A percentile compares a stretch with the other conserved stretches of the same genome.
Conservation (phyloP, 1,284 basidiomycete species). For the Veloboletus limbatus region DNA sequence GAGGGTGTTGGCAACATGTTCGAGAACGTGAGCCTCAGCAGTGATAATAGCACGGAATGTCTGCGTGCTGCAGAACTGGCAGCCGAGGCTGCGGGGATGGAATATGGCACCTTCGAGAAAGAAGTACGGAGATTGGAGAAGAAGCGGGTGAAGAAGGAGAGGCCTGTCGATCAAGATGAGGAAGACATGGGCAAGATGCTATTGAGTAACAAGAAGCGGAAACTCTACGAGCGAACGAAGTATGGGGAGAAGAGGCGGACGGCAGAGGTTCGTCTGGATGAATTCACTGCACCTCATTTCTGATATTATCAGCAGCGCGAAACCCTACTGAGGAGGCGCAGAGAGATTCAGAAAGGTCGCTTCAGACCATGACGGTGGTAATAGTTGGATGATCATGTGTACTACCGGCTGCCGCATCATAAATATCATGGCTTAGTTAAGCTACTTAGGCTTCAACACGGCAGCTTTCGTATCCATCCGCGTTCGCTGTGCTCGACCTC, state of each 20-base stretch:
- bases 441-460: constrained; percentile 9
- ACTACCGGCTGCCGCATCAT: no score
- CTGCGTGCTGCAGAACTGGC: constrained; percentile 89
- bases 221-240: constrained; percentile 95
- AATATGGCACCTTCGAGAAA: constrained; percentile 81
- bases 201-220: constrained; percentile 96
- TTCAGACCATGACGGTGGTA: no score
- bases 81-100: constrained; percentile 88
- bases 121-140: constrained; percentile 70
- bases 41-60: constrained; percentile 65
- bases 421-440: constrained; percentile 22
- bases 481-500: constrained; percentile 9
- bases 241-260: constrained; percentile 79
- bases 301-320: constrained; percentile 45
- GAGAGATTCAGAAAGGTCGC: constrained; percentile 53
- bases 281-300: constrained; percentile 1
- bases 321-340: constrained; percentile 59
- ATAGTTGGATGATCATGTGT: no score
- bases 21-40: constrained; percentile 42
- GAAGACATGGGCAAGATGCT: constrained; percentile 97
- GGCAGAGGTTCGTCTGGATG: constrained; percentile 64
- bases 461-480: constrained; percentile 2
- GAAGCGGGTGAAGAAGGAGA: constrained; percentile 42
- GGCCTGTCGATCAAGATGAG: constrained; percentile 47
- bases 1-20: constrained; percentile 39